These are phyloP conservation scores for Globisporangium iwayamae DNA, from an alignment of 352 stramenopile genomes.

Conservation along the genomic window DNA sequence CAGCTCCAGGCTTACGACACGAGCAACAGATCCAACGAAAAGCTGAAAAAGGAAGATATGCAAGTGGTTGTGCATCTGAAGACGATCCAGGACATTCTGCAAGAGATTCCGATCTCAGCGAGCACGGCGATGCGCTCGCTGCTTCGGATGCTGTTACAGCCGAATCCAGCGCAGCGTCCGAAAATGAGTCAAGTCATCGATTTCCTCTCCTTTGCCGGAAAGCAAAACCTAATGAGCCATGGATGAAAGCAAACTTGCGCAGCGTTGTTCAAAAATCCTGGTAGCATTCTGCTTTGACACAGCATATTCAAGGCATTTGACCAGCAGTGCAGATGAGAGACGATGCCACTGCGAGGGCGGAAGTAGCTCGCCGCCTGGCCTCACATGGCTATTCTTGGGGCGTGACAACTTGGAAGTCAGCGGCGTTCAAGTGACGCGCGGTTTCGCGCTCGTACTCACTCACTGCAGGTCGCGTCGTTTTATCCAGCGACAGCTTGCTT, in stretches of 20 bases:
- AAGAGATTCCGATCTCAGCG: slow-evolving; percentile 41
- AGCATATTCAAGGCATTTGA: no score
- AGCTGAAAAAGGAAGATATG: neutral
- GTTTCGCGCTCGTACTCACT: slow-evolving; percentile 3
- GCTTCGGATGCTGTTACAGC: slow-evolving; percentile 62
- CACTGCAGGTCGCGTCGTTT: neutral
- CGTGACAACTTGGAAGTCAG: neutral
- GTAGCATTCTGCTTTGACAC: no score
- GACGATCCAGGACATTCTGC: slow-evolving; percentile 35
- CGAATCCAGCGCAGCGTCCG: slow-evolving; percentile 46
- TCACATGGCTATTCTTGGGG: neutral
- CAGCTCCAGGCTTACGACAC: slow-evolving; percentile 23
- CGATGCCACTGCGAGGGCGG: neutral
- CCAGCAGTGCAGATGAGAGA: no score
- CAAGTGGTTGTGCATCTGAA: slow-evolving; percentile 39
- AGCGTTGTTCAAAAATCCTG: no score
- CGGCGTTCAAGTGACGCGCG: slow-evolving; percentile 6
- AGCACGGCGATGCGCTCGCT: slow-evolving; percentile 46
- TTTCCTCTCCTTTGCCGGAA: slow-evolving; percentile 40
- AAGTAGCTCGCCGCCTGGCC: neutral
- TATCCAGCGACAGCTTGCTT: neutral
- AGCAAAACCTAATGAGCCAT: slow-evolving; percentile 4
- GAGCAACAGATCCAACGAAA: slow-evolving; percentile 10
- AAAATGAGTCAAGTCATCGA: slow-evolving; percentile 61
- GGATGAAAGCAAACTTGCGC: slow-evolving; percentile 7